Evolutionary conservation across 73 alveolate species (phyloP).

Genomic region (Diophrys appendiculata): DNA sequence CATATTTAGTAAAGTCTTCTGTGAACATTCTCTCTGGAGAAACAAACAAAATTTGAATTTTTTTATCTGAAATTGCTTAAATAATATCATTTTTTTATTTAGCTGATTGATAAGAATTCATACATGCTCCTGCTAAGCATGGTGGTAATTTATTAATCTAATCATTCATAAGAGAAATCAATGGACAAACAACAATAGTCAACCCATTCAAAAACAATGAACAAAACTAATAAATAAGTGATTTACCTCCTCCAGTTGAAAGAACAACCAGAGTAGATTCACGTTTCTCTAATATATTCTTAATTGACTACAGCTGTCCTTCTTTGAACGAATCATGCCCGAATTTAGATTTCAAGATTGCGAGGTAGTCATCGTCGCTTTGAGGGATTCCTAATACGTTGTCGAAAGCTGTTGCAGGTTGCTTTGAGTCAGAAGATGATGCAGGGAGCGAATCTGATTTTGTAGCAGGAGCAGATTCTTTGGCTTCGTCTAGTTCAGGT

Average conservation of each 20-base stretch:
- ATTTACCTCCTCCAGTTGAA: slow-evolving; percentile 92
- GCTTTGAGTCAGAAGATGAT: neutral
- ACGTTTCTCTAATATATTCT: slow-evolving; percentile 55
- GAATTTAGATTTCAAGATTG: slow-evolving; percentile 48
- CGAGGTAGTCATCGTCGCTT: slow-evolving; percentile 40
- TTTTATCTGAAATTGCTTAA: slow-evolving; percentile 66
- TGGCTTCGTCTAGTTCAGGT: neutral
- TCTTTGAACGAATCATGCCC: slow-evolving; percentile 49
- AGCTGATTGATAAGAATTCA: slow-evolving; percentile 81
- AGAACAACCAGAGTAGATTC: slow-evolving; percentile 77
- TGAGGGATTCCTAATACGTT: slow-evolving; percentile 20
- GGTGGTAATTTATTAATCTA: slow-evolving; percentile 82
- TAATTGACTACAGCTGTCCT: slow-evolving; percentile 70
- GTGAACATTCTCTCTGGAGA: slow-evolving; percentile 92
- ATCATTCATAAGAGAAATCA: slow-evolving; percentile 88
- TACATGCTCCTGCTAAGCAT: slow-evolving; percentile 89
- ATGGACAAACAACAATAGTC: slow-evolving; percentile 85
- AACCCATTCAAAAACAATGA: slow-evolving; percentile 84
- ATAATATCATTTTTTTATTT: slow-evolving; percentile 72
- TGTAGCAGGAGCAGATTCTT: neutral
- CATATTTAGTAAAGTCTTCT: slow-evolving; percentile 77
- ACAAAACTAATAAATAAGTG: slow-evolving; percentile 83
- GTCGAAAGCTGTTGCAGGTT: neutral
- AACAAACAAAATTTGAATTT: slow-evolving; percentile 80
- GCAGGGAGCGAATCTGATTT: neutral